Conservation (phyloP, 1,284 basidiomycete genomes). For the Boletus mariae region DNA sequence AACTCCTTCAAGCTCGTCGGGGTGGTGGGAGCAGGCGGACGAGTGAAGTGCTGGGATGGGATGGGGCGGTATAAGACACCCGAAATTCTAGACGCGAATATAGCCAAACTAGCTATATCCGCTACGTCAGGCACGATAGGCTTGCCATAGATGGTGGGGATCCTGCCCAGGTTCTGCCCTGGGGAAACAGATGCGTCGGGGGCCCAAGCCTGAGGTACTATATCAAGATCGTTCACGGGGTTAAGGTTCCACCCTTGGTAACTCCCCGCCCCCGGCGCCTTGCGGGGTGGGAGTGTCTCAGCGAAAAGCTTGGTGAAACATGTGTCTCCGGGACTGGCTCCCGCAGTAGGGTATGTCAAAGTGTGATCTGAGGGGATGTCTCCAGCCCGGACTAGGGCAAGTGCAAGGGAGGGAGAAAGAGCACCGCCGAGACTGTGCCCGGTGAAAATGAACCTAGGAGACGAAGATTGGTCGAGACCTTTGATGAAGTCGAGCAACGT, state of each 20-base stretch:
- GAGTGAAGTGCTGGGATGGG: conserved; percentile 3
- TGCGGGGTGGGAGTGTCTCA: conserved; percentile 1
- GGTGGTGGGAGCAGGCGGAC: neutral
- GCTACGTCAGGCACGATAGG: neutral
- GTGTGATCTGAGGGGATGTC: neutral
- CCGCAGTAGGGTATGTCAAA: conserved; percentile 3
- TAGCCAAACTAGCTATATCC: too few species aligned
- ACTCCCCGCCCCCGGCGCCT: neutral
- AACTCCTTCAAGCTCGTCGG: neutral
- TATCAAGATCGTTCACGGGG: conserved; percentile 9
- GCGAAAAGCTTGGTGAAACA: neutral
- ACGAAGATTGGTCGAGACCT: neutral
- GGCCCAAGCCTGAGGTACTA: conserved; percentile 6
- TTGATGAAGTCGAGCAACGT: conserved; percentile 13
- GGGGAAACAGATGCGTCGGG: neutral
- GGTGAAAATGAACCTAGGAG: conserved; percentile 4
- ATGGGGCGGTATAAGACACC: conserved; percentile 6
- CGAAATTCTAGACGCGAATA: neutral
- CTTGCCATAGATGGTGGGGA: neutral
- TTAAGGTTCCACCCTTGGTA: conserved; percentile 17
- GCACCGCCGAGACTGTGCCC: conserved; percentile 12
- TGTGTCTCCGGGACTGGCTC: conserved; percentile 4
- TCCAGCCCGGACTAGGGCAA: conserved; percentile 1
- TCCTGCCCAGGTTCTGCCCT: neutral
- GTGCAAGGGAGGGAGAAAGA: conserved; percentile 9